phyloP scores from a whole-genome alignment of 2,329 filamentous ascomycete genomes.

The Venturia carpophila region DNA sequence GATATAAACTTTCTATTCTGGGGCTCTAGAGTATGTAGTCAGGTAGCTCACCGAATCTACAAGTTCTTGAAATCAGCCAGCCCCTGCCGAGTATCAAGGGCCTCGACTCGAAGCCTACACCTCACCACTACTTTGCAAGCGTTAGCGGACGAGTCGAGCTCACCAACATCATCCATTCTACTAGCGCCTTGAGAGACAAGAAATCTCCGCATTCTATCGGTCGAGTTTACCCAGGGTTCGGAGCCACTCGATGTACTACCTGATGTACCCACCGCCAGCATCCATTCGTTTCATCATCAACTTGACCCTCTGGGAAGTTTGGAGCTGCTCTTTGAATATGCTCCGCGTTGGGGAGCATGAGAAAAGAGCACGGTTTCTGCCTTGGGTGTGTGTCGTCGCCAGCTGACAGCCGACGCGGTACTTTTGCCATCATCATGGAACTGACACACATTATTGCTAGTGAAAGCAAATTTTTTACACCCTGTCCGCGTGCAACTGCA shows the following conservation, averaged over 20 bases:
- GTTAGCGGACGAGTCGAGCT: conserved; percentile 10
- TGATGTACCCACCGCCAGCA: no score
- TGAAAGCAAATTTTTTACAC: no score
- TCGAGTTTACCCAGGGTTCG: background rate
- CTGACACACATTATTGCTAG: no score
- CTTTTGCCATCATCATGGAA: no score
- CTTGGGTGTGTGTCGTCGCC: no score
- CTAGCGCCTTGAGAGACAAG: conserved; percentile 11
- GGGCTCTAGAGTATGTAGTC: conserved; percentile 4
- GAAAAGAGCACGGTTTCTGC: no score
- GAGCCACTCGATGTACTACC: background rate
- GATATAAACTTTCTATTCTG: background rate
- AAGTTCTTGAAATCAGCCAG: conserved; percentile 9
- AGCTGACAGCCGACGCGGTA: no score
- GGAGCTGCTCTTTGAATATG: background rate
- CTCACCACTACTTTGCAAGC: conserved; percentile 13
- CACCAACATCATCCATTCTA: conserved; percentile 6
- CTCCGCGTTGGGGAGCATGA: background rate
- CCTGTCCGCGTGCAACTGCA: no score
- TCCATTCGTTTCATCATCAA: background rate
- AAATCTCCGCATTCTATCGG: background rate
- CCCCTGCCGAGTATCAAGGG: conserved; percentile 14
- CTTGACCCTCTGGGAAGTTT: background rate
- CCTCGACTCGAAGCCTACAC: conserved; percentile 10
- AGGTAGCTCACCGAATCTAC: conserved; percentile 2